Conservation (phyloP, 345 rosid species). For the Aquilaria malaccensis region DNA sequence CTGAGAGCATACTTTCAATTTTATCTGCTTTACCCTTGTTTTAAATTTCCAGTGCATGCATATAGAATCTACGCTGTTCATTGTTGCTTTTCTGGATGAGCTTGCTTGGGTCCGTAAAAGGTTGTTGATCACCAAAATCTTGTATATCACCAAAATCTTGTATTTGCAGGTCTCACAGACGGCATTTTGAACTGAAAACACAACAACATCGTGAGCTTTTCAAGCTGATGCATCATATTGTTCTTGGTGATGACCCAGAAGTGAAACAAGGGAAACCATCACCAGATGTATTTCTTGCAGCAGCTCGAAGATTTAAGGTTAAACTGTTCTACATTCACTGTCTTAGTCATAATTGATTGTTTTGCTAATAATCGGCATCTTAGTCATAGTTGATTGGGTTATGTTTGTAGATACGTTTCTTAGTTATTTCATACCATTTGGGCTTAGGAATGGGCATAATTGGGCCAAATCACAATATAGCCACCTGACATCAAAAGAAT, state of each 20-base stretch:
- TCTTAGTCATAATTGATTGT: too few species aligned
- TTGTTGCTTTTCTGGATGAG: background rate
- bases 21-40: background rate
- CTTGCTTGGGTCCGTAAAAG: background rate
- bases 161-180: conserved; percentile 55
- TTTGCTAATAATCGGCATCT: too few species aligned
- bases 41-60: background rate
- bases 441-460: too few species aligned
- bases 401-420: too few species aligned
- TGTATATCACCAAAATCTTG: conserved; percentile 2
- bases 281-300: conserved; percentile 83
- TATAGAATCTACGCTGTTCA: background rate
- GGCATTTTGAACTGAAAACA: conserved; percentile 80
- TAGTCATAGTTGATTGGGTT: too few species aligned
- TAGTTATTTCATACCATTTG: too few species aligned
- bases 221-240: conserved; percentile 89
- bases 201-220: conserved; percentile 71
- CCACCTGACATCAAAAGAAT: too few species aligned
- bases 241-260: conserved; percentile 91
- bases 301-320: conserved; percentile 93
- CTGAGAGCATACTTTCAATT: conserved; percentile 1
- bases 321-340: background rate
- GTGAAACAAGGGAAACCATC: conserved; percentile 92
- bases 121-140: background rate
- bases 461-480: too few species aligned